Percentiles rank a stretch among this genome's conserved stretches.
Conservation (phyloP, 176 grass and related monocot species). For the Poa pratensis region DNA sequence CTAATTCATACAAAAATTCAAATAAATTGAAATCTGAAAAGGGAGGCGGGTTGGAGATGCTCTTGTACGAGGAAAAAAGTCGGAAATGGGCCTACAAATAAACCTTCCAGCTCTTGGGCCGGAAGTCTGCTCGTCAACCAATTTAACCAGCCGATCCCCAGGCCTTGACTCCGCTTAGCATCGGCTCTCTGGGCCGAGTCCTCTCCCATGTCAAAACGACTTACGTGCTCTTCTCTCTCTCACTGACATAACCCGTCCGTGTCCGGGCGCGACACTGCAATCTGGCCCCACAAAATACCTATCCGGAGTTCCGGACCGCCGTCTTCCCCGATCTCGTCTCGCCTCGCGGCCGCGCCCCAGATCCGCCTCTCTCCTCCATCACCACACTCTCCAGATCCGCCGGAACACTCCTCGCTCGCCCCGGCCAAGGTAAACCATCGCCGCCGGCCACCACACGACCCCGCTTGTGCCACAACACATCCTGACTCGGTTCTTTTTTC, state of each 20-base stretch:
- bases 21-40: too few species aligned
- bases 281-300: constrained; percentile 33
- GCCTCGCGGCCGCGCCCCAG: constrained; percentile 18
- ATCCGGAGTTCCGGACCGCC: not conserved
- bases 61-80: too few species aligned
- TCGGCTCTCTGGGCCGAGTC: constrained; percentile 12
- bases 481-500: not conserved
- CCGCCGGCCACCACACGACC: not conserved
- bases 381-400: constrained; percentile 21
- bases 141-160: too few species aligned
- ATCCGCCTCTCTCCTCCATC: constrained; percentile 22
- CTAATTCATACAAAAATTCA: too few species aligned
- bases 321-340: constrained; percentile 21
- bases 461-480: not conserved
- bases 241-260: constrained; percentile 4
- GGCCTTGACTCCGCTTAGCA: too few species aligned
- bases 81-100: too few species aligned
- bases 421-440: not conserved
- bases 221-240: not conserved
- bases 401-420: not conserved
- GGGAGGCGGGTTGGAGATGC: too few species aligned
- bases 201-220: not conserved
- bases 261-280: constrained; percentile 13
- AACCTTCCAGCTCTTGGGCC: too few species aligned
- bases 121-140: too few species aligned